Percentiles rank a stretch among this genome's conserved stretches.
Conservation (phyloP, 2,329 filamentous ascomycete species). For the Fusarium nygamai region DNA sequence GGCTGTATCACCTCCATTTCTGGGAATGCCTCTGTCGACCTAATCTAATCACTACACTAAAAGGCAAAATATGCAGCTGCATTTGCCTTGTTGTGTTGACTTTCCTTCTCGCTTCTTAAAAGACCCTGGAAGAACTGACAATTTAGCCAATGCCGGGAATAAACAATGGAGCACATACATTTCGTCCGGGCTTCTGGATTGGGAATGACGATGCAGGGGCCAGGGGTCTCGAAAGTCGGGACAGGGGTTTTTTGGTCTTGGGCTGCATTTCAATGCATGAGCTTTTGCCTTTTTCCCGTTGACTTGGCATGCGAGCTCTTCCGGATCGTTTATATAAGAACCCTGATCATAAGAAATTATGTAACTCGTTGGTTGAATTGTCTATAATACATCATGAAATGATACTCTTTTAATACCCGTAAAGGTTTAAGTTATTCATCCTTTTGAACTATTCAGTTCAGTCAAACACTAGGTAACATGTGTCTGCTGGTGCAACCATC, state of each 20-base stretch:
- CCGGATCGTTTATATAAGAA: neutral
- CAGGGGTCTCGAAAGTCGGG: slow-evolving; percentile 8
- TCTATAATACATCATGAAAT: neutral
- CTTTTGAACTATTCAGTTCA: neutral
- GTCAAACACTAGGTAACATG: neutral
- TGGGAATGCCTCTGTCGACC: neutral
- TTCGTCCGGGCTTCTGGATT: slow-evolving; percentile 9
- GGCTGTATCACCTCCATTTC: neutral
- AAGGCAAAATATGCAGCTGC: neutral
- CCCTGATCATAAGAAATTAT: neutral
- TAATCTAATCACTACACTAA: neutral
- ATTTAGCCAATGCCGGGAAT: slow-evolving; percentile 24
- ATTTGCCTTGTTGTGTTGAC: neutral
- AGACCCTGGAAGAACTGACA: slow-evolving; percentile 1
- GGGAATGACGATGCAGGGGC: slow-evolving; percentile 4
- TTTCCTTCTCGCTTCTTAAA: neutral
- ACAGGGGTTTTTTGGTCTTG: slow-evolving; percentile 5
- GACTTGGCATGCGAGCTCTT: neutral
- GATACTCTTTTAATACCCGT: too few species aligned
- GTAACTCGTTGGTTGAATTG: too few species aligned
- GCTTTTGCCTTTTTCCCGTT: neutral
- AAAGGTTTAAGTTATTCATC: neutral
- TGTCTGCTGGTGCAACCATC: slow-evolving; percentile 19
- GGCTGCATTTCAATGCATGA: neutral
- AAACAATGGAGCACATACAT: slow-evolving; percentile 15